Evolutionary conservation across 1,284 basidiomycete genomes (phyloP), one percentile per base, ranked within the genome.

Genomic region (Sporisorium iseilematis-ciliati): DNA sequence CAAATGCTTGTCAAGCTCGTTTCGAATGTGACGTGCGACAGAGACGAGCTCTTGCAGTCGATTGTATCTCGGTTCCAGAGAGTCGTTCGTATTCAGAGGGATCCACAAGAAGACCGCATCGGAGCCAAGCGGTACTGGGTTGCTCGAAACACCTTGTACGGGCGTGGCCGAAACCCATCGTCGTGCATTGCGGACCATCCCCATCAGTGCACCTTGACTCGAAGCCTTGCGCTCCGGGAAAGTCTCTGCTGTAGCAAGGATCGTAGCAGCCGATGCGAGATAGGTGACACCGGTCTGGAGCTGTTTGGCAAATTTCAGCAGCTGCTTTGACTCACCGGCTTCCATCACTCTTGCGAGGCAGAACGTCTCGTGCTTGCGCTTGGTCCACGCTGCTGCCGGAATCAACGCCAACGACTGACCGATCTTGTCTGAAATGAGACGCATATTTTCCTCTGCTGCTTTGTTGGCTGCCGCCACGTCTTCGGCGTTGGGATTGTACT

Each of bases 71-170:
- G 57, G 69, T 45, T 65, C 62, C 21, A 65, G 48, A 23, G 58
- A 61, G 8, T 3, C 23, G 12, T 38, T 25, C 1, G 66, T 63
- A 46, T 58, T 46, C 33, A 68, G 33, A 2, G 73, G 73, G 10
- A 75, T 65, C 73, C 73, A 75, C 18, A 75, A 38, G 26, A 72
- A 75, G 11, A 72, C 73, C 1, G 69, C 73, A 25, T 75, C 73
- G 25, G 69, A 67, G 1, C 68, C 73, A 4, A 75, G 33, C 5
- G 73, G 73, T 2, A 53, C 65, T 4, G 58, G 31, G 10, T 46
- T 41, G 41, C 57, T 42, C 12, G 41, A 42, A 3, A 16, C 55
- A 7, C 49, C 49, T 7, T 64, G 41, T 0, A 46, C 42, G 3
- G 52, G 26, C 29, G 52, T 55, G 11, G 57, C 49, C 12, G 51